These are phyloP conservation scores for Agrocybe praecox DNA, from an alignment of 768 basidiomycete genomes.

Conservation along the genomic window DNA sequence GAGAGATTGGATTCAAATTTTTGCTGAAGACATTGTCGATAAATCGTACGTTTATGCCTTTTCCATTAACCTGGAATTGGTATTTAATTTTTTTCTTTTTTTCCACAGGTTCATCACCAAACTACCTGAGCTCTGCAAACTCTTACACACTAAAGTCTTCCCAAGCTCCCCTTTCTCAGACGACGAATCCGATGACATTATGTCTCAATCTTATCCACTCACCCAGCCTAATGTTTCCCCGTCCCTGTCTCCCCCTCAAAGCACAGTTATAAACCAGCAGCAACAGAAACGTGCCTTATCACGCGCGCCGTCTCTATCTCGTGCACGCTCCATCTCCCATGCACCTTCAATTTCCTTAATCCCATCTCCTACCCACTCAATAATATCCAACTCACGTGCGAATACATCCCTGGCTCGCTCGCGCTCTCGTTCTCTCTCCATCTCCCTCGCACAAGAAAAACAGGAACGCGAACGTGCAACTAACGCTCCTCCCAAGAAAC, in stretches of 20 bases:
- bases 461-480: conserved; percentile 42
- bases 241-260: too few relatives aligned
- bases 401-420: conserved; percentile 31
- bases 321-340: conserved; percentile 25
- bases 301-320: conserved; percentile 12
- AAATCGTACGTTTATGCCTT: conserved; percentile 47
- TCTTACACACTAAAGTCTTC: conserved; percentile 71
- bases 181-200: conserved; percentile 23
- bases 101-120: conserved; percentile 51
- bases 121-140: conserved; percentile 54
- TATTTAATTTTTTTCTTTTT: too few relatives aligned
- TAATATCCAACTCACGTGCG: conserved; percentile 10
- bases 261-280: too few relatives aligned
- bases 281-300: not conserved
- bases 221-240: not conserved
- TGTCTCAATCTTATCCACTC: conserved; percentile 3
- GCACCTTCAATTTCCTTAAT: conserved; percentile 30
- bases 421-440: conserved; percentile 64
- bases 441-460: conserved; percentile 69
- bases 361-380: conserved; percentile 30
- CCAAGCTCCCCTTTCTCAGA: conserved; percentile 63
- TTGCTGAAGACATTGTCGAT: conserved; percentile 70
- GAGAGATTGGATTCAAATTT: conserved; percentile 76
- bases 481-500: conserved; percentile 44
- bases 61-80: not conserved